Percentiles rank a stretch among this genome's conserved stretches.
These are phyloP conservation scores for Cryptosporidium ryanae DNA, from an alignment of 169 alveolate species.

Conservation along the genomic window DNA sequence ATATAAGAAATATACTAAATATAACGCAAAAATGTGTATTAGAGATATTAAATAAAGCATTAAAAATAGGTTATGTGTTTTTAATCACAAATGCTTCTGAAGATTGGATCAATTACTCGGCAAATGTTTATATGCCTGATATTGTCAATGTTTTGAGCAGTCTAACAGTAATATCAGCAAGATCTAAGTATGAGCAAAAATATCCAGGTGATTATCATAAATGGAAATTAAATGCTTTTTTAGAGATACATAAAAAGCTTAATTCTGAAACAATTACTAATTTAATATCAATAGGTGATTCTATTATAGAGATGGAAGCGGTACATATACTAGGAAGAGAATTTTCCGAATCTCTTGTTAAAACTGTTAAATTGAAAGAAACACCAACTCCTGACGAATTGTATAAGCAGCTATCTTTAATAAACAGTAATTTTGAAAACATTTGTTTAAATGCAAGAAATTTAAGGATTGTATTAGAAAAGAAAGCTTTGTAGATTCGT, in stretches of 20 bases:
- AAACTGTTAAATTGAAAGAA: constrained; percentile 93
- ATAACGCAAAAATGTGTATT: constrained; percentile 61
- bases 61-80: constrained; percentile 85
- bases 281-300: constrained; percentile 93
- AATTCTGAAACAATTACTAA: constrained; percentile 90
- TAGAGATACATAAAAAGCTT: constrained; percentile 85
- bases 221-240: constrained; percentile 92
- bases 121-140: constrained; percentile 85
- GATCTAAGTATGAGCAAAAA: constrained; percentile 86
- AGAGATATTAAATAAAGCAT: constrained; percentile 81
- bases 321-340: constrained; percentile 91
- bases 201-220: constrained; percentile 88
- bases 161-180: constrained; percentile 90
- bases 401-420: constrained; percentile 88
- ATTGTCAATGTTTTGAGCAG: constrained; percentile 76
- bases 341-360: constrained; percentile 91
- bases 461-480: constrained; percentile 89
- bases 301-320: constrained; percentile 94
- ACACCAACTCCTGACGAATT: constrained; percentile 94
- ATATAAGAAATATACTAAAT: constrained; percentile 23
- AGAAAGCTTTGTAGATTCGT: constrained; percentile 59
- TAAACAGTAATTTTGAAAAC: constrained; percentile 87
- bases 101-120: constrained; percentile 95
- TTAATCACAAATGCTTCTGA: constrained; percentile 93
- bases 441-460: constrained; percentile 90